phyloP scores from a whole-genome alignment of 768 basidiomycete species.

The Clavulina sp. region DNA sequence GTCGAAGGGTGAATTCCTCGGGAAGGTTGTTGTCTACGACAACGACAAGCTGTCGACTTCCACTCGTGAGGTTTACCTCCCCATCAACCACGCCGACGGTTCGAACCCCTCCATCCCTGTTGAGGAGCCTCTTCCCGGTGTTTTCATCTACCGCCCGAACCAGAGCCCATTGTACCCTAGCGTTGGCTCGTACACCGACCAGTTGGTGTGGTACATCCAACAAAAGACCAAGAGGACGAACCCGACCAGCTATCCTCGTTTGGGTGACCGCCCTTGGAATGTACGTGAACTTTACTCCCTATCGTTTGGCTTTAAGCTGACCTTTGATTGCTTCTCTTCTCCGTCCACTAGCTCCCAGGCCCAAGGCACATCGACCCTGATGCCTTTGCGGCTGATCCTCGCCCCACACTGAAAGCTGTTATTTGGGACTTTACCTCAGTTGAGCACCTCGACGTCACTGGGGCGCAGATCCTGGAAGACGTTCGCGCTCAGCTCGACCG shows the following conservation, averaged over 20 bases:
- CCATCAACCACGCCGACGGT: conserved; percentile 32
- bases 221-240: conserved; percentile 54
- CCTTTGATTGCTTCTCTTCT: neutral
- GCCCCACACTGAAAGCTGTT: conserved; percentile 46
- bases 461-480: conserved; percentile 80
- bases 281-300: conserved; percentile 28
- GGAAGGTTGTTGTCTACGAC: conserved; percentile 46
- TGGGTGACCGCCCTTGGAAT: conserved; percentile 83
- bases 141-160: conserved; percentile 82
- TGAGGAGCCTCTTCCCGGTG: conserved; percentile 62
- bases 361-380: conserved; percentile 26
- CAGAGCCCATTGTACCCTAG: conserved; percentile 84
- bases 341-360: conserved; percentile 31
- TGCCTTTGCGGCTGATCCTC: conserved; percentile 4
- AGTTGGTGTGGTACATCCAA: conserved; percentile 69
- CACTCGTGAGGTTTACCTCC: conserved; percentile 68
- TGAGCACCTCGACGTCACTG: conserved; percentile 81
- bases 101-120: conserved; percentile 52
- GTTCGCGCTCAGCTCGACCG: conserved; percentile 72
- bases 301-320: neutral
- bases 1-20: conserved; percentile 82
- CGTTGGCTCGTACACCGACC: conserved; percentile 45
- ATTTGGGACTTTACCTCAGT: conserved; percentile 83
- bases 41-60: conserved; percentile 21
- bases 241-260: conserved; percentile 42